A percentile compares a stretch with the other conserved stretches of the same genome.
phyloP scores from a whole-genome alignment of 139 green algal genomes.

The Spirogloea muscicola region DNA sequence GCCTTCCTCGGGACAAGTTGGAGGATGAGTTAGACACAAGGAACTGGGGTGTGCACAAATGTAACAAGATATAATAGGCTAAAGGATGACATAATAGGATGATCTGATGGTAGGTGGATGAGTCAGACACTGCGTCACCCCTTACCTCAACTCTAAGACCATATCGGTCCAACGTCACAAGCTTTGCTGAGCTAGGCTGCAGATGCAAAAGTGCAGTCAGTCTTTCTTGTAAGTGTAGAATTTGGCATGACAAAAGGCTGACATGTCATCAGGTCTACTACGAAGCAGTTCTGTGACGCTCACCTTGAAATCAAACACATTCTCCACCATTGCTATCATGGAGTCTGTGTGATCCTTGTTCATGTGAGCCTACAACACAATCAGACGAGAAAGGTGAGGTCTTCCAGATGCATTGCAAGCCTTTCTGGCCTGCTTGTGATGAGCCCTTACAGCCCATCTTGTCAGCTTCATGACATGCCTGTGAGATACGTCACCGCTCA shows the following conservation, averaged over 20 bases:
- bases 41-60: neutral
- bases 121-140: neutral
- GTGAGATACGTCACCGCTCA: no score
- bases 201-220: no score
- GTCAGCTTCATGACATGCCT: no score
- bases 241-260: neutral
- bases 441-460: no score
- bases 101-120: neutral
- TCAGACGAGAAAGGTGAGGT: no score
- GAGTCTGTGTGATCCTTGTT: slow-evolving; percentile 18
- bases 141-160: neutral
- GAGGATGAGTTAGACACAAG: neutral
- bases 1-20: neutral
- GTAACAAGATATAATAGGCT: neutral
- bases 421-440: no score
- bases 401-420: no score
- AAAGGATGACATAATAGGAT: neutral
- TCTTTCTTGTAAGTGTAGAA: neutral
- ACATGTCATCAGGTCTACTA: neutral
- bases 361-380: slow-evolving; percentile 7
- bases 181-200: no score
- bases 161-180: slow-evolving; percentile 1
- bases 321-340: slow-evolving; percentile 16
- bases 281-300: neutral
- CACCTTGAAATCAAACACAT: slow-evolving; percentile 8